phyloP scores from a whole-genome alignment of 257 asterid genomes.

The Solanum bulbocastanum region DNA sequence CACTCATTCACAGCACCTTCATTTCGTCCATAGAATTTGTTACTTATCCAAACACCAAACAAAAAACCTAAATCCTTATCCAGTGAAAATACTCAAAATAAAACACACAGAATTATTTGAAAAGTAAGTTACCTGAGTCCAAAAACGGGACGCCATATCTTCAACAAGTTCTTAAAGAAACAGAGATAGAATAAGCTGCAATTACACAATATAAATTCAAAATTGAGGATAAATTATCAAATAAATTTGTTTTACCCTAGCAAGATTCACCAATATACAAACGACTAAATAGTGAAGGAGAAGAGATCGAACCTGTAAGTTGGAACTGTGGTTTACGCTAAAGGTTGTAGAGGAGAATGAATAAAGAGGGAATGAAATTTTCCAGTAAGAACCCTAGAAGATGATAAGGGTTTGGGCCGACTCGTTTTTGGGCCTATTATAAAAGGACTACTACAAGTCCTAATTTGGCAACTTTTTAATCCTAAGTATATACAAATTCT shows the following conservation, averaged over 20 bases:
- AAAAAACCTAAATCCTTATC: not conserved
- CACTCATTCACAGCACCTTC: not conserved
- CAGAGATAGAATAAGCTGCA: not conserved
- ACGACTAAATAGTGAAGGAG: not conserved
- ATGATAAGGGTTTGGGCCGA: not conserved
- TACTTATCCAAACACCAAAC: not conserved
- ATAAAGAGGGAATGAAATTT: not conserved
- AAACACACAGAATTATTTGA: not conserved
- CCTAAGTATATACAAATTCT: not conserved
- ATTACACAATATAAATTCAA: not conserved
- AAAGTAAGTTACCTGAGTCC: slow-evolving; percentile 41
- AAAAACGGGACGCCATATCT: slow-evolving; percentile 46
- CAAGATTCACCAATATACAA: not conserved
- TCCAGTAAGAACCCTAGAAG: not conserved
- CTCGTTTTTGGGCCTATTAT: not conserved
- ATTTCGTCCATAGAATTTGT: not conserved
- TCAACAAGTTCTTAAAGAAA: not conserved
- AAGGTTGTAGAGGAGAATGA: not conserved
- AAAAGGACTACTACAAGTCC: not conserved
- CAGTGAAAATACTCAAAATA: not conserved
- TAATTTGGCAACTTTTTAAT: not conserved
- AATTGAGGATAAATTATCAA: not conserved
- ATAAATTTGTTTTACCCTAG: not conserved
- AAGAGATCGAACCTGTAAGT: not conserved
- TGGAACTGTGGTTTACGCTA: not conserved